Evolutionary conservation across 495 filamentous ascomycete genomes (phyloP).

Genomic region (Neurospora sp.): DNA sequence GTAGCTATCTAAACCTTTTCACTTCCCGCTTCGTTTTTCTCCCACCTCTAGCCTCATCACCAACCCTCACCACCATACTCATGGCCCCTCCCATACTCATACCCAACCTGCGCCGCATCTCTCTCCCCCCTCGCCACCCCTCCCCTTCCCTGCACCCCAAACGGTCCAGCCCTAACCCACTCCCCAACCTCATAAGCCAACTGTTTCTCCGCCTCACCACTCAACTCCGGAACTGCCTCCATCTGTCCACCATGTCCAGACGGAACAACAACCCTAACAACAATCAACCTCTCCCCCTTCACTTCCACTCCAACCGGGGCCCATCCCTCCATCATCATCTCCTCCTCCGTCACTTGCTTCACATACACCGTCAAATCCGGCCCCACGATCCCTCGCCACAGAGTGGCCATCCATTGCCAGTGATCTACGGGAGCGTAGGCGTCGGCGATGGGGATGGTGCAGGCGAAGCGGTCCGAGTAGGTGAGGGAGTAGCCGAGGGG

Average conservation of each 20-base stretch:
- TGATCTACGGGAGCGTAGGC: constrained; percentile 76
- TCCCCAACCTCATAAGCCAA: constrained; percentile 78
- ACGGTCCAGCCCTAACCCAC: constrained; percentile 49
- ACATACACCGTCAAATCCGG: constrained; percentile 80
- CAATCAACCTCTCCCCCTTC: constrained; percentile 30
- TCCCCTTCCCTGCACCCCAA: constrained; percentile 10
- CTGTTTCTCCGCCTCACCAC: constrained; percentile 57
- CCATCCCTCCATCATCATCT: background rate
- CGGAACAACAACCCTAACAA: constrained; percentile 17
- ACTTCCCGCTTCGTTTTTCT: background rate
- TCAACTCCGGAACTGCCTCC: constrained; percentile 31
- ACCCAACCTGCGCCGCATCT: background rate
- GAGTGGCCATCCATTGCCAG: constrained; percentile 96
- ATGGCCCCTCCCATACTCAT: constrained; percentile 1
- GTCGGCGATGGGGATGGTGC: constrained; percentile 61
- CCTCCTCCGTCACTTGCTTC: constrained; percentile 16
- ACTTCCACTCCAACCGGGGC: constrained; percentile 40
- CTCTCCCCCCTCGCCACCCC: constrained; percentile 1
- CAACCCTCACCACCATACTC: background rate
- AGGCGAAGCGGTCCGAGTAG: constrained; percentile 63
- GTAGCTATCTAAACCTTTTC: background rate
- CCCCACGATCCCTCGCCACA: constrained; percentile 82
- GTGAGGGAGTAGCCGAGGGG: constrained; percentile 64
- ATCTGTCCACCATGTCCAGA: background rate
- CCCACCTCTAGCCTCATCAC: background rate